A percentile compares a stretch with the other conserved stretches of the same genome.
These are phyloP conservation scores for Erysimum cheiranthoides DNA, from an alignment of 345 rosid genomes.

Conservation along the genomic window DNA sequence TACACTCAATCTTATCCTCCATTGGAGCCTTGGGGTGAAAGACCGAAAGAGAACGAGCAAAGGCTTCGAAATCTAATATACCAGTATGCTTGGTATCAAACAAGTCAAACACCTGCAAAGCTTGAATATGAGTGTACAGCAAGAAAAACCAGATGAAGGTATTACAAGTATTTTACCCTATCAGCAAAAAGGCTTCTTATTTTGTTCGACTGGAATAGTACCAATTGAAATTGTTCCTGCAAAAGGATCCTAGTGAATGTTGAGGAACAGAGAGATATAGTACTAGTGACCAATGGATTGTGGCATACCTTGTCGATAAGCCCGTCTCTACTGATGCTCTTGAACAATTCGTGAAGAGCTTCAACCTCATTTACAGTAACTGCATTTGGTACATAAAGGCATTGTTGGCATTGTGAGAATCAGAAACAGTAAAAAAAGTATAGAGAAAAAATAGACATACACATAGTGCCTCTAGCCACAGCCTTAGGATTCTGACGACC, in stretches of 20 bases:
- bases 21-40: slow-evolving; percentile 80
- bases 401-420: slow-evolving; percentile 3
- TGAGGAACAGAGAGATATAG: background rate
- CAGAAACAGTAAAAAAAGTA: background rate
- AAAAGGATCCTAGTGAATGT: slow-evolving; percentile 22
- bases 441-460: slow-evolving; percentile 49
- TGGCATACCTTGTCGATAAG: slow-evolving; percentile 75
- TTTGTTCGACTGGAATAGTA: slow-evolving; percentile 59
- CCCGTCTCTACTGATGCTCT: slow-evolving; percentile 78
- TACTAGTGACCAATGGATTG: background rate
- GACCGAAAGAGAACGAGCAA: slow-evolving; percentile 78
- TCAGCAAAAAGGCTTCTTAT: slow-evolving; percentile 68
- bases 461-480: slow-evolving; percentile 78
- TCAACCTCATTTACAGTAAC: slow-evolving; percentile 92
- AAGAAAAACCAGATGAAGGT: background rate
- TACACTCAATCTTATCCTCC: slow-evolving; percentile 82
- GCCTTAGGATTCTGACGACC: slow-evolving; percentile 65
- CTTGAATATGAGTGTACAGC: slow-evolving; percentile 19
- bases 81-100: slow-evolving; percentile 85
- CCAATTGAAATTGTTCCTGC: slow-evolving; percentile 70
- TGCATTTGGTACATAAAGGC: slow-evolving; percentile 44
- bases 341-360: slow-evolving; percentile 85
- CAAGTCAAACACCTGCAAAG: slow-evolving; percentile 78
- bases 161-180: slow-evolving; percentile 50
- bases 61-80: slow-evolving; percentile 77